Base-by-base conservation (phyloP, 1,139 yeast species). In the Yamadazyma triangularis region DNA sequence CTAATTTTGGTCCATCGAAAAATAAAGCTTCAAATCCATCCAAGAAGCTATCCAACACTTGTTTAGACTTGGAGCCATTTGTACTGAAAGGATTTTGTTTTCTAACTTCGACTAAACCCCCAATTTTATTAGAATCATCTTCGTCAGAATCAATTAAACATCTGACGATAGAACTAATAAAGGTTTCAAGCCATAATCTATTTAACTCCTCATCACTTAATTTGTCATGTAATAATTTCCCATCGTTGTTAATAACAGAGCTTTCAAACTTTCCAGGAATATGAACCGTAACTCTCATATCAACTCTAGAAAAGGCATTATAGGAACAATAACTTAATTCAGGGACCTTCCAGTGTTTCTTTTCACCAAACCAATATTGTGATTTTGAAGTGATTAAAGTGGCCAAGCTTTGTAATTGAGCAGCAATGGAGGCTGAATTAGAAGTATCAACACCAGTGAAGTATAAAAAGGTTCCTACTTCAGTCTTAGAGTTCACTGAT, bases 331-430 rank as follows among this genome's bases (percentile, higher is more conserved):
- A 63, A 3, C 60, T 56, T 33, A 89, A 83, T 42, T 82, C 77
- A 27, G 80, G 80, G 10, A 87, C 83, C 48, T 77, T 79, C 83
- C 88, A 87, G 45, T 73, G 73, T 41, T 78, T 82, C 42, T 73
- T 73, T 50, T 83, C 86, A 10, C 73, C 73, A 53, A 74, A 75
- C 60, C 93, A 75, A 40, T 68, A 60, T 47, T 75, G 81, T 7
- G 73, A 61, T 41, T 65, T 67, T 31, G 67, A 63, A 29, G 76
- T 64, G 32, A 81, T 79, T 39, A 88, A 65, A 25, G 85, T 83
- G 40, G 89, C 88, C 45, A 91, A 56, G 35, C 88, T 82, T 36
- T 79, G 84, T 47, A 76, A 73, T 50, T 83, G 91, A 38, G 86
- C 86, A 8, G 85, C 81, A 38, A 75, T 70, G 13, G 78, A 67